These are phyloP conservation scores for Dryas drummondii DNA, from an alignment of 306 rosid genomes.

Conservation along the genomic window DNA sequence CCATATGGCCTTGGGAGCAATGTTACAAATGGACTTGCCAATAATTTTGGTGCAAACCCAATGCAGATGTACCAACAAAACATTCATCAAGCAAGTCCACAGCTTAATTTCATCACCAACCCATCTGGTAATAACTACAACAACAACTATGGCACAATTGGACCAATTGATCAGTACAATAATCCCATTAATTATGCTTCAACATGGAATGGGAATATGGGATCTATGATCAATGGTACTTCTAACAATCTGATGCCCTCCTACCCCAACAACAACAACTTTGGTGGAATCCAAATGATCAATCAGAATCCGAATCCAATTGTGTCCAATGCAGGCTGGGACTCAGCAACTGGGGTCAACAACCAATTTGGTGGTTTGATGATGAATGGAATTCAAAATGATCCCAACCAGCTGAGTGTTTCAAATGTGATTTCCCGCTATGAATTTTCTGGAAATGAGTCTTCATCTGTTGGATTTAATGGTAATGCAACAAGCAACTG, in stretches of 20 bases:
- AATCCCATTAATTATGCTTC: neutral
- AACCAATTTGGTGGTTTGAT: neutral
- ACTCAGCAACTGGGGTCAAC: neutral
- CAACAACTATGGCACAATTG: neutral
- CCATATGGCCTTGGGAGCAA: neutral
- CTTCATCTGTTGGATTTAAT: conserved; percentile 2
- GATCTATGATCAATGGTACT: neutral
- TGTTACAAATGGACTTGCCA: neutral
- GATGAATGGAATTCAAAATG: neutral
- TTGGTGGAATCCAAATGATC: neutral
- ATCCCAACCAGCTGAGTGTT: too few relatives aligned
- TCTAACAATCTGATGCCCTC: neutral
- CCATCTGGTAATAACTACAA: neutral
- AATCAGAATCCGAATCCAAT: neutral
- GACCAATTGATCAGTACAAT: neutral
- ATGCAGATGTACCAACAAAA: neutral
- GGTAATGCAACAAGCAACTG: neutral
- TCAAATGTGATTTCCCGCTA: too few relatives aligned
- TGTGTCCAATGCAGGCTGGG: neutral
- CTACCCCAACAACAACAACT: neutral
- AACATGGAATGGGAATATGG: neutral
- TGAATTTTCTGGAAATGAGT: neutral
- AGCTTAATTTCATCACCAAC: neutral
- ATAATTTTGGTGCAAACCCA: neutral
- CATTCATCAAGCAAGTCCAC: neutral